Conservation (phyloP, 2,329 filamentous ascomycete species). For the Colletotrichum neosansevieriae region DNA sequence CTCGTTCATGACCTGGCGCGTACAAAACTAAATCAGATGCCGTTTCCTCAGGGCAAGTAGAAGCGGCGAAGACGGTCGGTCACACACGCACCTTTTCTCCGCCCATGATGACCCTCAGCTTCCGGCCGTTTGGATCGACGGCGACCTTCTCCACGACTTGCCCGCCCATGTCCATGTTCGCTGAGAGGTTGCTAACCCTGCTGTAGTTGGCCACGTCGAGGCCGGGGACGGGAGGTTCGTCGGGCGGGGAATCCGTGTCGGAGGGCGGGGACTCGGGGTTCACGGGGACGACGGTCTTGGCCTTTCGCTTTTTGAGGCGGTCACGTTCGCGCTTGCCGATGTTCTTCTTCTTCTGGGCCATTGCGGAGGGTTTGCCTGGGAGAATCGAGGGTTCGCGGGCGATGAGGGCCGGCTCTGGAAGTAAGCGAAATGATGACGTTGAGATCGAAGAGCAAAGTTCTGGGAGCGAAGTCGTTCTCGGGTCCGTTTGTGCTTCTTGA, state of each 20-base stretch:
- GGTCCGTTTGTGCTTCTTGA: too few species aligned
- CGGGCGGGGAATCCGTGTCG: not conserved
- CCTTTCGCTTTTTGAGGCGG: slow-evolving; percentile 12
- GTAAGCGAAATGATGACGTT: too few species aligned
- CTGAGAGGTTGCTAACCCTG: not conserved
- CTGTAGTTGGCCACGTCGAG: not conserved
- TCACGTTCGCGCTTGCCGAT: slow-evolving; percentile 15
- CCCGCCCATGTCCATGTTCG: not conserved
- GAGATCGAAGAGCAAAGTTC: too few species aligned
- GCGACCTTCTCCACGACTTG: not conserved
- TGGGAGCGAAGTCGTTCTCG: too few species aligned
- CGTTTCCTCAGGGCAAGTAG: too few species aligned
- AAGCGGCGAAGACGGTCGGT: too few species aligned
- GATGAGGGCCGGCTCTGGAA: too few species aligned
- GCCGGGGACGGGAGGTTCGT: not conserved
- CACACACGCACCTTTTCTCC: not conserved
- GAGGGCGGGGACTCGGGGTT: not conserved
- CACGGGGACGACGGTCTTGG: not conserved
- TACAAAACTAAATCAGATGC: not conserved
- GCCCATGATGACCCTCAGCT: slow-evolving; percentile 10
- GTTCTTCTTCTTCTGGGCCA: slow-evolving; percentile 5
- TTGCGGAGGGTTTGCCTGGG: not conserved
- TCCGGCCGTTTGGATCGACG: not conserved
- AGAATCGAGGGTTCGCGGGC: too few species aligned
- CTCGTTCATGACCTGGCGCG: not conserved